Evolutionary conservation across 208 protist species (phyloP), one percentile per base, ranked within the genome.

Genomic region (Leishmania turanica): DNA sequence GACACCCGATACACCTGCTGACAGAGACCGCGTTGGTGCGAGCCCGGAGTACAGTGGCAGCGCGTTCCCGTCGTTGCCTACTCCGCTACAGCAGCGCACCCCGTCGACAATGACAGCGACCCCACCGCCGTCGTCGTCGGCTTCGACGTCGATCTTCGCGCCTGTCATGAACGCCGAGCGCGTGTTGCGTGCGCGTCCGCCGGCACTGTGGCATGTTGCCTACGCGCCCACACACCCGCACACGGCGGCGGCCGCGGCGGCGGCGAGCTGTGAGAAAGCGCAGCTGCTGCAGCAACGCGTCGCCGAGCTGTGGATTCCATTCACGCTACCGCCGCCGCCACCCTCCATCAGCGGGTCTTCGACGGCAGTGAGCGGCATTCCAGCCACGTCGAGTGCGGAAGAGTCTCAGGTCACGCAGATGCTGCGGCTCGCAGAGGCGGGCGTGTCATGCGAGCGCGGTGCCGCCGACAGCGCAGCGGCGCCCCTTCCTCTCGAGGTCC

Each of bases 221-320:
- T 75, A 85, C 72, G 71, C 82, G 0, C 71, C 82, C 7, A 80
- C 81, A 24, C 53, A 54, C 31, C 8, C 0, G 40, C 54, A 72
- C 80, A 31, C 40, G 1, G 31, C 42, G 62, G 42, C 45, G 45
- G 45, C 37, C 80, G 21, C 40, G 1, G 31, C 42, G 62, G 42
- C 45, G 45, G 45, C 37, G 42, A 47, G 66, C 3, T 13, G 37
- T 8, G 37, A 5, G 24, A 37, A 40, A 51, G 34, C 5, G 56
- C 37, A 37, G 74, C 64, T 1, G 60, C 47, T 51, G 49, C 73
- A 77, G 64, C 82, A 85, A 64, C 77, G 82, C 2, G 82, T 85
- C 24, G 82, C 56, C 6, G 82, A 85, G 82, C 70, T 85, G 69
- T 85, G 82, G 82, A 78, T 85, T 15, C 82, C 82, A 2, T 49